These are phyloP conservation scores for Plantago rigida DNA, from an alignment of 305 asterid species.

Conservation along the genomic window DNA sequence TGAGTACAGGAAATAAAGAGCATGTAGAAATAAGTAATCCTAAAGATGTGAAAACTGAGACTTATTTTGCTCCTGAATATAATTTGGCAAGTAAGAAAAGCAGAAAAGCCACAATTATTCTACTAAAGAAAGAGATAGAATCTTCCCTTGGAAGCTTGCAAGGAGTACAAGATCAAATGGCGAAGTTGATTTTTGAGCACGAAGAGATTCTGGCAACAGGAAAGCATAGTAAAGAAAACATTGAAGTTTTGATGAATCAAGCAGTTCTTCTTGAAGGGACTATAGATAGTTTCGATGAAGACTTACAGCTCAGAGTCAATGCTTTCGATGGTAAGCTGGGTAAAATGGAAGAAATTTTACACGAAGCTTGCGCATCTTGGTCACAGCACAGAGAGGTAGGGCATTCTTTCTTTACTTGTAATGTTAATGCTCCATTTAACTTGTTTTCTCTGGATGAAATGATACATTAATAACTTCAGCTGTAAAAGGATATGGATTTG, in stretches of 20 bases:
- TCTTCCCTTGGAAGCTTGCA: slow-evolving; percentile 58
- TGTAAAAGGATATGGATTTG: too few relatives aligned
- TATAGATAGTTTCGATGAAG: slow-evolving; percentile 50
- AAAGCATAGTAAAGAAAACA: slow-evolving; percentile 40
- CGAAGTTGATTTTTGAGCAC: slow-evolving; percentile 47
- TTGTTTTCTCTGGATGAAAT: not conserved
- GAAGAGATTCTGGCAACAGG: slow-evolving; percentile 49
- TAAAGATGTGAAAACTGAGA: slow-evolving; percentile 28
- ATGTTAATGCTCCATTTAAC: slow-evolving; percentile 2
- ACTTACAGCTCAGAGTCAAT: slow-evolving; percentile 39
- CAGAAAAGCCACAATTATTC: slow-evolving; percentile 49
- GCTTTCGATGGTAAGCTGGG: slow-evolving; percentile 48
- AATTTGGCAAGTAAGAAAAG: slow-evolving; percentile 31
- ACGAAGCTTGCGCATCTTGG: slow-evolving; percentile 50
- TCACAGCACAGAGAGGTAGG: slow-evolving; percentile 62
- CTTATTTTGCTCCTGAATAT: slow-evolving; percentile 26
- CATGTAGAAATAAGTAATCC: slow-evolving; percentile 28
- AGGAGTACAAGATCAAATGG: slow-evolving; percentile 65
- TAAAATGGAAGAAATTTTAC: slow-evolving; percentile 43
- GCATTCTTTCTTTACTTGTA: slow-evolving; percentile 1
- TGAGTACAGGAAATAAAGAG: slow-evolving; percentile 37
- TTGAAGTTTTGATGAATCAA: slow-evolving; percentile 42
- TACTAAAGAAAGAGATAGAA: slow-evolving; percentile 65
- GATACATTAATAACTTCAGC: too few relatives aligned
- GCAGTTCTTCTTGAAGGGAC: slow-evolving; percentile 43